A percentile compares a stretch with the other conserved stretches of the same genome.
Conservation (phyloP, 495 filamentous ascomycete species). For the Lichina pygmaea region DNA sequence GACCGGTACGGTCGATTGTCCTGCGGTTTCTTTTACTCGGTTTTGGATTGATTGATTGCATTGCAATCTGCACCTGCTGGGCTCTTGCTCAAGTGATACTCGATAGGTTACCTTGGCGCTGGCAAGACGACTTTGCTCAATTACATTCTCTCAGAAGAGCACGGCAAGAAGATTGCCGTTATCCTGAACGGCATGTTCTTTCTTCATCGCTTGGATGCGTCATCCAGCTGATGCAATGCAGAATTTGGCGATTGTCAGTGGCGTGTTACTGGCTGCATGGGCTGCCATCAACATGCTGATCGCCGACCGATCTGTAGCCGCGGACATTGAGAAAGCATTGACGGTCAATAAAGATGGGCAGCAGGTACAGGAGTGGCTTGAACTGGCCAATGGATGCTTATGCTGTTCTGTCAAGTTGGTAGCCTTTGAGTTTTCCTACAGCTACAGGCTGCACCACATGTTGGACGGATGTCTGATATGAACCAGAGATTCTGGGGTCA, state of each 20-base stretch:
- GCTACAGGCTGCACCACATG: background rate
- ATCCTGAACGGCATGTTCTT: constrained; percentile 61
- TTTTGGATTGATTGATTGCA: background rate
- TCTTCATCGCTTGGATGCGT: background rate
- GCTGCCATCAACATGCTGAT: background rate
- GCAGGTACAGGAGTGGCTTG: constrained; percentile 81
- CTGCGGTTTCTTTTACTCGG: background rate
- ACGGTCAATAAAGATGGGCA: constrained; percentile 68
- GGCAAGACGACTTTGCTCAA: constrained; percentile 92
- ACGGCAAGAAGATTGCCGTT: constrained; percentile 92
- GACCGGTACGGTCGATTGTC: constrained; percentile 29
- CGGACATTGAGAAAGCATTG: constrained; percentile 82
- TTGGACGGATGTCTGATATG: background rate
- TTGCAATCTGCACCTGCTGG: background rate
- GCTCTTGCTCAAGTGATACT: background rate
- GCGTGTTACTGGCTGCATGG: background rate
- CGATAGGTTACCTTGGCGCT: constrained; percentile 57
- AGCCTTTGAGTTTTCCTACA: background rate
- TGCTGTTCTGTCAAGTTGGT: constrained; percentile 88
- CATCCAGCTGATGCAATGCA: constrained; percentile 9
- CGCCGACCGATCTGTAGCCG: constrained; percentile 20
- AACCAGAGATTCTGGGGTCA: constrained; percentile 34
- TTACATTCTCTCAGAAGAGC: constrained; percentile 75
- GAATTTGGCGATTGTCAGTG: constrained; percentile 83
- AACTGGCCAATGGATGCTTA: constrained; percentile 89